Evolutionary conservation across 371 early-diverging fungal genomes (phyloP), one percentile per base, ranked within the genome.

Genomic region (Apophysomyces ossiformis): DNA sequence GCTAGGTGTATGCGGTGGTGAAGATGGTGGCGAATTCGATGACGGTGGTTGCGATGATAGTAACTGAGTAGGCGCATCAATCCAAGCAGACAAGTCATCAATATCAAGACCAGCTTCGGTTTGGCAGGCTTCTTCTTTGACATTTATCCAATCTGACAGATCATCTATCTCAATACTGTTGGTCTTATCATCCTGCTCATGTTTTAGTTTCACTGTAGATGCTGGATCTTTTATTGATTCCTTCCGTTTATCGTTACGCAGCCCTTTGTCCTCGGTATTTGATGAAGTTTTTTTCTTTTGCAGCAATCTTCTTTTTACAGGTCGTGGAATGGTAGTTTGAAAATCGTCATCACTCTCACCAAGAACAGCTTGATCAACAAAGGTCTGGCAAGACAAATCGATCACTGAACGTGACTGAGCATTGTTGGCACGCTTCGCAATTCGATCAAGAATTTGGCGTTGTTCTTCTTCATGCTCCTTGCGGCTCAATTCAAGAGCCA

Each of bases 331-430:
- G 21, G 21, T 50, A 8, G 54, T 21, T 50, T 50, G 54, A 21
- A 50, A 50, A 50, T 50, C 54, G 21, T 50, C 54, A 50, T 50
- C 54, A 21, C 54, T 32, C 4, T 50, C 54, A 9, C 1, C 54
- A 50, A 0, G n/a, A 9, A 18, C 9, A 21, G 54, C 4, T 21
- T 50, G 54, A 1, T 21, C 21, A 26, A 18, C 35, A 21, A 26
- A 21, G 7, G 21, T 18, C 8, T 50, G 54, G 0, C 32, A 50
- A 18, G 21, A 16, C 11, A 21, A 4, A 1, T 50, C 21, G 9
- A 50, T 21, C 4, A 16, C 54, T 21, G 54, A 21, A 21, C 9
- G 16, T 8, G 8, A 18, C 21, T 21, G 54, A 50, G 21, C 9
- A 9, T 9, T 1, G 16, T 1, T 21, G 21, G 4, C 21, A 6